Base-by-base conservation (phyloP, 306 rosid genomes). In the Cucurbita pepo region DNA sequence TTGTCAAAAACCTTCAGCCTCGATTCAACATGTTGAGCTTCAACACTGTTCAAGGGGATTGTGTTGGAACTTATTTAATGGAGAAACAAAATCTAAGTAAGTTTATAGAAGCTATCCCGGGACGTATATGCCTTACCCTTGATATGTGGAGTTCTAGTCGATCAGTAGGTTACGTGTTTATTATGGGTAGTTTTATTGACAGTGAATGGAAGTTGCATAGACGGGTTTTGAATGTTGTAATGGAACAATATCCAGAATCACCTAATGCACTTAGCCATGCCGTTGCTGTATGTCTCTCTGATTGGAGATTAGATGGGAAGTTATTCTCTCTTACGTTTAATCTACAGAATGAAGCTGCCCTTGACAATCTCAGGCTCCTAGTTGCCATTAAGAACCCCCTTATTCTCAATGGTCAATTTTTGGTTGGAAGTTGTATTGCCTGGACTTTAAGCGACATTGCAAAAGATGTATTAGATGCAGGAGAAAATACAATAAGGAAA, bases 161-260 rank as follows among this genome's bases (percentile, higher is more conserved):
- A 60, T 87, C 95, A n/a, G 90, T 94, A 19, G 92, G 99, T 30
- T 94, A 89, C 75, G 92, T 94, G 43, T 94, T 87, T 76, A 86
- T 94, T 37, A 85, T 94, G 22, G 99, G 96, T 60, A 87, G 91
- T 81, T 94, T 89, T 83, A 87, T 94, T 77, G 96, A 94, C 56
- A 77, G 81, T 74, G 95, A 94, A 77, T 94, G 97, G 99, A 94
- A 89, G 85, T 69, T 89, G 80, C 97, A 86, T 69, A 82, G 78
- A 78, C 85, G 97, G 74, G 82, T 89, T 77, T 90, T 94, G 72
- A 94, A 94, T 84, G 99, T 94, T 59, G 91, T 89, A 47, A 89
- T 94, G 99, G 99, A 94, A 82, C 95, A 96, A 18, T 87, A 89
- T 78, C 96, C 96, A 2, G 89, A 94, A 79, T 94, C 96, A 3